Evolutionary conservation across 192 early-diverging fungal species (phyloP).

Genomic region (Mortierella alpina): DNA sequence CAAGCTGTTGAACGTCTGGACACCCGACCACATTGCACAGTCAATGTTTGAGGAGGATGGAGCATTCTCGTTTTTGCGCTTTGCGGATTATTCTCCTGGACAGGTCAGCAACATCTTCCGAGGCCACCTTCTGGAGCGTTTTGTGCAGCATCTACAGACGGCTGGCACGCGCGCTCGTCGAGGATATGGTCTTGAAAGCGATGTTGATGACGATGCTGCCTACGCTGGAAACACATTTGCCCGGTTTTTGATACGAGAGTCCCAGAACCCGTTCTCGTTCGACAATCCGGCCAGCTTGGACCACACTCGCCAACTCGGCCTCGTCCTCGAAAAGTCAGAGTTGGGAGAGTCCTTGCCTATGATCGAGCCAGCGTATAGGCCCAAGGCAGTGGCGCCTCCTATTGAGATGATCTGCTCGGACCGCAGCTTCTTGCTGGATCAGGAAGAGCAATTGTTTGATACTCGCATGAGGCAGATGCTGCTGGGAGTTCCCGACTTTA

Average conservation of each 20-base stretch:
- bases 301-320: conserved; percentile 32
- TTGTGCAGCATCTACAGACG: conserved; percentile 53
- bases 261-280: conserved; percentile 20
- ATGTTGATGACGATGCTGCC: conserved; percentile 8
- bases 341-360: conserved; percentile 36
- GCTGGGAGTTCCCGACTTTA: conserved; percentile 51
- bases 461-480: conserved; percentile 47
- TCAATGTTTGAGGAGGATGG: conserved; percentile 56
- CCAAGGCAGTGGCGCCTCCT: conserved; percentile 70
- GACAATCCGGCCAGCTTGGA: conserved; percentile 20
- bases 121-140: conserved; percentile 52
- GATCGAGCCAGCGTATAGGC: conserved; percentile 61
- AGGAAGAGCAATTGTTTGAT: conserved; percentile 61
- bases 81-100: conserved; percentile 59
- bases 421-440: conserved; percentile 66
- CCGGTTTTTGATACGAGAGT: conserved; percentile 55
- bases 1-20: conserved; percentile 68
- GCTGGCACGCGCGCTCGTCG: conserved; percentile 40
- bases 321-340: conserved; percentile 32
- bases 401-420: conserved; percentile 72
- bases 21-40: conserved; percentile 62
- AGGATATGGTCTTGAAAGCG: conserved; percentile 32
- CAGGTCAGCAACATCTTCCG: conserved; percentile 59
- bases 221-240: conserved; percentile 57
- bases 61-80: conserved; percentile 68